phyloP scores from a whole-genome alignment of 225 moss, liverwort and hornwort genomes.

The Polytrichum commune region DNA sequence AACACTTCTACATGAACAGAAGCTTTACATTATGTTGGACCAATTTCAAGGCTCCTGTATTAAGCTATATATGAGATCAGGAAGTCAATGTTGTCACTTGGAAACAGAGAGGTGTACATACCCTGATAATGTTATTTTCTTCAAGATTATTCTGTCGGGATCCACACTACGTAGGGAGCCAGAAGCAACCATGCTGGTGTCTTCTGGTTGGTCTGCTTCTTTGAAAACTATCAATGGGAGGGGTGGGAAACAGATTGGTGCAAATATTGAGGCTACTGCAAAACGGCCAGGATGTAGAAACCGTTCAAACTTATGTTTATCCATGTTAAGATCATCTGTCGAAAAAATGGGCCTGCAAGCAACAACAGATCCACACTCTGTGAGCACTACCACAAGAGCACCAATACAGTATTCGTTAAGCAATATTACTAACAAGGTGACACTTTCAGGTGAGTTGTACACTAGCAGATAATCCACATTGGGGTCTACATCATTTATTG shows the following conservation, averaged over 20 bases:
- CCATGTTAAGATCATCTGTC: constrained; percentile 82
- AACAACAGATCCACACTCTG: neutral
- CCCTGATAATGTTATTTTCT: constrained; percentile 92
- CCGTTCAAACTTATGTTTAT: constrained; percentile 97
- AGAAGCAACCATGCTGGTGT: constrained; percentile 65
- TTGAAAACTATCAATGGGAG: constrained; percentile 78
- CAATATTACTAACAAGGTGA: too few relatives aligned
- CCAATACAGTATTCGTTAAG: too few relatives aligned
- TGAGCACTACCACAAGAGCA: too few relatives aligned
- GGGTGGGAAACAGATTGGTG: constrained; percentile 74
- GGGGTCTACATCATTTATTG: too few relatives aligned
- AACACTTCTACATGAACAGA: too few relatives aligned
- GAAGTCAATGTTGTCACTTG: neutral
- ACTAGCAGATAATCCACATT: too few relatives aligned
- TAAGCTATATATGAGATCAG: too few relatives aligned
- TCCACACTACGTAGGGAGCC: constrained; percentile 86
- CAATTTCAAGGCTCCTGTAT: too few relatives aligned
- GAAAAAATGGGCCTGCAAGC: constrained; percentile 82
- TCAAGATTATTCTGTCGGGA: constrained; percentile 81
- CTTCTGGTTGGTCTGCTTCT: constrained; percentile 46
- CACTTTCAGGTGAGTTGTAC: too few relatives aligned
- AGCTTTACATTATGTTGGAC: too few relatives aligned
- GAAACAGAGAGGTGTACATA: constrained; percentile 16
- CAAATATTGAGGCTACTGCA: constrained; percentile 77
- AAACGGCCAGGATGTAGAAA: constrained; percentile 94